These are phyloP conservation scores for Skeletonema menzelii DNA, from an alignment of 108 stramenopile genomes.

Conservation along the genomic window DNA sequence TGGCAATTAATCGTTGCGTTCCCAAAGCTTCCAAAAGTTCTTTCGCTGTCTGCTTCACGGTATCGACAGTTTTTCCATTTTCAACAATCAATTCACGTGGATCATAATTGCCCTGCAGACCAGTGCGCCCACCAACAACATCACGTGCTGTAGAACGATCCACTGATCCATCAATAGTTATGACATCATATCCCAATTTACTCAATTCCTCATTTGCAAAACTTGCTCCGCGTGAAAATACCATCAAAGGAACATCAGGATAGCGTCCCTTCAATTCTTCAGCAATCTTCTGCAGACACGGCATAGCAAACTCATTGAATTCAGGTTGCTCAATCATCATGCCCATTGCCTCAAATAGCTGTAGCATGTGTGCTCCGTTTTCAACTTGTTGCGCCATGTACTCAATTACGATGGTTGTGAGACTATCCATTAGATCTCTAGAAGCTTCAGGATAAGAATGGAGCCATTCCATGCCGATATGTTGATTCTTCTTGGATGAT, in stretches of 20 bases:
- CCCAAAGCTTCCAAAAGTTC: conserved; percentile 81
- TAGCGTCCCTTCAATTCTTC: conserved; percentile 76
- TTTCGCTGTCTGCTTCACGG: conserved; percentile 68
- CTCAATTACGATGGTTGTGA: conserved; percentile 90
- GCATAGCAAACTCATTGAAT: conserved; percentile 85
- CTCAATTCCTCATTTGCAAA: conserved; percentile 72
- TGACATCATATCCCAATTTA: conserved; percentile 85
- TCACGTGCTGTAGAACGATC: conserved; percentile 65
- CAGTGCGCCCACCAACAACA: conserved; percentile 57
- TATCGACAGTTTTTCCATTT: conserved; percentile 66
- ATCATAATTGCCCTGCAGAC: conserved; percentile 93
- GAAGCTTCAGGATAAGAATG: conserved; percentile 81
- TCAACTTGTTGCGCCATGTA: conserved; percentile 94
- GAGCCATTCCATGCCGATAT: conserved; percentile 84
- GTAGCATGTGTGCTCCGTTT: conserved; percentile 87
- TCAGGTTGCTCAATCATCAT: conserved; percentile 88
- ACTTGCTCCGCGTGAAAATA: conserved; percentile 87
- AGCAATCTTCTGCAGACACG: conserved; percentile 77
- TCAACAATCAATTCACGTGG: conserved; percentile 75
- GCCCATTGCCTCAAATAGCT: conserved; percentile 97
- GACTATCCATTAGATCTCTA: conserved; percentile 62
- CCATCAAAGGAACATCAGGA: conserved; percentile 93
- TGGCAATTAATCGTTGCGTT: conserved; percentile 91
- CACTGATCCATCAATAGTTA: conserved; percentile 91
- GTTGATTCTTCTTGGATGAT: conserved; percentile 86